Conservation (phyloP, 495 filamentous ascomycete genomes). For the Aspergillus funiculosus region DNA sequence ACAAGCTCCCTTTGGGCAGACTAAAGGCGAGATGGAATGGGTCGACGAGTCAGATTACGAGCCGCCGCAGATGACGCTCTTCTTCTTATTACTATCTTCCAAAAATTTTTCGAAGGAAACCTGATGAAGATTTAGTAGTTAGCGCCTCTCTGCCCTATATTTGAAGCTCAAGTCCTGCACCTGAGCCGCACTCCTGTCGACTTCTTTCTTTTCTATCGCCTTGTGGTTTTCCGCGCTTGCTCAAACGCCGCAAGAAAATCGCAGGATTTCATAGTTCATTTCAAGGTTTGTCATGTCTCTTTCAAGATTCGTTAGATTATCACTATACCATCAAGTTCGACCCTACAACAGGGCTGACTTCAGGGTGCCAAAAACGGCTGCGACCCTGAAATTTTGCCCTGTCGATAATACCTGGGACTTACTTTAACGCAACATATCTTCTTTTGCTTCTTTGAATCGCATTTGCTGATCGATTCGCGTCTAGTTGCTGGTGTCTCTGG, state of each 20-base stretch:
- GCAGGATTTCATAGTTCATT: no score
- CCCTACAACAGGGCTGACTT: no score
- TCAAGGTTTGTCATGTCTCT: no score
- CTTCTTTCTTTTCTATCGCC: neutral
- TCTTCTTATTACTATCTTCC: neutral
- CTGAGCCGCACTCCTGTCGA: neutral
- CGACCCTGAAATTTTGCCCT: no score
- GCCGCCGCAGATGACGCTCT: constrained; percentile 1
- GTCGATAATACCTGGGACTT: no score
- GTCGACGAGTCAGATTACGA: neutral
- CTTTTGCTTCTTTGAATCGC: neutral
- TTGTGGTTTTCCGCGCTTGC: no score
- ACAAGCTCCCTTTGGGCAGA: neutral
- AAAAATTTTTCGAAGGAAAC: neutral
- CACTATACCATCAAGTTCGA: no score
- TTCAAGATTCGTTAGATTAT: no score
- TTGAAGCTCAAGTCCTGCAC: constrained; percentile 11
- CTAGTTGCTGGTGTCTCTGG: neutral
- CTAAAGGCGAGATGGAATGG: neutral
- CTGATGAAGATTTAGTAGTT: neutral
- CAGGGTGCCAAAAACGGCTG: no score
- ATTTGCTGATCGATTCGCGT: neutral
- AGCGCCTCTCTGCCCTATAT: constrained; percentile 4
- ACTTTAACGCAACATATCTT: neutral
- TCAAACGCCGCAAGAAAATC: no score